Conservation (phyloP, 805 yeast genomes). For the Wickerhamiella brachini region DNA sequence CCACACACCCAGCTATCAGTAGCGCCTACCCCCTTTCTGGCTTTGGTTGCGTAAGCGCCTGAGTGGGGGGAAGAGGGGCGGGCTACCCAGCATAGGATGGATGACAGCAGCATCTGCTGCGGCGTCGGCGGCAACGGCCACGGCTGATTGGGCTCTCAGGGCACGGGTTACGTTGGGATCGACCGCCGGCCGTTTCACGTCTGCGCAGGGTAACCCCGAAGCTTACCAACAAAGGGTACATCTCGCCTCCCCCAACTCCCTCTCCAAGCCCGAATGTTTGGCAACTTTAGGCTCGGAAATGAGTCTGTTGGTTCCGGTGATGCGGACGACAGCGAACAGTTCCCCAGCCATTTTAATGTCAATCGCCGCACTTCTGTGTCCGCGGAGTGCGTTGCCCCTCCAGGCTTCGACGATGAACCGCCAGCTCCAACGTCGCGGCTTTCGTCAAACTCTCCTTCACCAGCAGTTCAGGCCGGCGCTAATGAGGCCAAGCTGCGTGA, state of each 20-base stretch:
- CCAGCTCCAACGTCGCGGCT: background rate
- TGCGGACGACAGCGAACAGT: conserved; percentile 2
- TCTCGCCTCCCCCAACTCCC: background rate
- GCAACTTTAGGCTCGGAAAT: conserved; percentile 12
- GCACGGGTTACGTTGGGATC: background rate
- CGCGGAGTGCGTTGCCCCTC: conserved; percentile 3
- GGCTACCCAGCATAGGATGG: no score
- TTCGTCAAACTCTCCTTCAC: background rate
- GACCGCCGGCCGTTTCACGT: background rate
- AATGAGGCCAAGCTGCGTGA: conserved; percentile 50
- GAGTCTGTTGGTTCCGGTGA: conserved; percentile 4
- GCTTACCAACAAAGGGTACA: background rate
- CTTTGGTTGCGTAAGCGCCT: no score
- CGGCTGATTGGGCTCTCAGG: no score
- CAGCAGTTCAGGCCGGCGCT: background rate
- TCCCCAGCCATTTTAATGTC: conserved; percentile 12
- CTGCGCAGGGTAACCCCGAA: background rate
- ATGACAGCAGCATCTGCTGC: no score
- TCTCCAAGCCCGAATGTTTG: conserved; percentile 5
- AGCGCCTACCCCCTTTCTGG: no score
- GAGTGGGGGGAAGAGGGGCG: no score
- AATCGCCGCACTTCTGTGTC: conserved; percentile 8
- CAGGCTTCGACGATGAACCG: background rate
- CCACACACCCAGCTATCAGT: no score
- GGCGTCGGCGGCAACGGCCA: no score